Base-by-base conservation (phyloP, 2,329 filamentous ascomycete genomes). In the Elsinoe batatas region DNA sequence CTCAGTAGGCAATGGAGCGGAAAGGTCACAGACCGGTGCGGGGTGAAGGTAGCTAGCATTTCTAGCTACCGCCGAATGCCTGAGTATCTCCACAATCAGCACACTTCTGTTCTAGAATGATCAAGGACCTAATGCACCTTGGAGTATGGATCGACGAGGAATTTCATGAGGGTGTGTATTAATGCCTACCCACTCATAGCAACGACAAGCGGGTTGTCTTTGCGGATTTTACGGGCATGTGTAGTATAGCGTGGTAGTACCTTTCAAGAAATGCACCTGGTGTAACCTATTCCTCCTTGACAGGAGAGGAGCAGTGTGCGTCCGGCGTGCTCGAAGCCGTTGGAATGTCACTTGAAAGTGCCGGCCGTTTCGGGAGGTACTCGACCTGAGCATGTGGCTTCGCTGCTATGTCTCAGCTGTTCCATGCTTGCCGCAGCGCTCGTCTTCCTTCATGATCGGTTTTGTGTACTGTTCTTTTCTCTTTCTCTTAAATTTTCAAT, bases 191-290 rank as follows among this genome's bases (percentile, higher is more conserved):
- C 26, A 6, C 18, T 33, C 30, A 30, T 17, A 26, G 15, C 44
- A 17, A 49, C 8, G 30, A 33, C 15, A 15, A 8, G 13, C n/a
- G 43, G 44, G 26, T 49, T 18, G 18, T 49, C 12, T 26, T 49
- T 22, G 12, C 26, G 20, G n/a, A n/a, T 26, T 11, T 35, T 15
- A 35, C 13, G n/a, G 44, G 44, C 12, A 35, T 49, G 5, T 33
- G 22, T 33, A 49, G 44, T 49, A 35, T 35, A 49, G 44, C 44
- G 44, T 35, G 44, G 44, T 35, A 49, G 40, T 44, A 30, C 26
- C 4, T 30, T 30, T 30, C 4, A 30, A 8, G 7, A 30, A 30
- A 30, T 30, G 26, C 26, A 30, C 26, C 26, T 30, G 26, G 26
- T 30, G 26, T 30, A 30, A 30, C 26, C 26, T 30, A 30, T 30